These are phyloP conservation scores for Solanum tarapatanum DNA, from an alignment of 257 asterid species.

Conservation along the genomic window DNA sequence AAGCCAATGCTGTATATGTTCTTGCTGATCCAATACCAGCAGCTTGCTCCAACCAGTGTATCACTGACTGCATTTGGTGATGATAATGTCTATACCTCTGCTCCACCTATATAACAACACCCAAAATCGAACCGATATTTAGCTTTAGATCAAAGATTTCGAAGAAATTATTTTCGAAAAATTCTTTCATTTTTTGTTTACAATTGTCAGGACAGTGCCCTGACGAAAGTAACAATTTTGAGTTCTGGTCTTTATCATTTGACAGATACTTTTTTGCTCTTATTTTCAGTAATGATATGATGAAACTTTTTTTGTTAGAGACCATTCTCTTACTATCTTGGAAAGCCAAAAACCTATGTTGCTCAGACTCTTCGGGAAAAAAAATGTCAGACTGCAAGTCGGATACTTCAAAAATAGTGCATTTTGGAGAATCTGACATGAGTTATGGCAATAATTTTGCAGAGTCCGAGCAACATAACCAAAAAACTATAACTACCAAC, in stretches of 20 bases:
- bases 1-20: conserved; percentile 80
- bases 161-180: too few species aligned
- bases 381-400: neutral
- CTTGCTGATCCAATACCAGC: conserved; percentile 80
- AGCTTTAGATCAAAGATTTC: neutral
- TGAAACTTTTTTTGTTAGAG: conserved; percentile 12
- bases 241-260: conserved; percentile 11
- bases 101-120: conserved; percentile 47
- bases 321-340: neutral
- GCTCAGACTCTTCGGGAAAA: neutral
- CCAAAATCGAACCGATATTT: neutral
- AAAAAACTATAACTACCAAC: too few species aligned
- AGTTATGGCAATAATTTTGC: neutral
- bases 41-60: conserved; percentile 86
- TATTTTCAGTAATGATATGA: conserved; percentile 4
- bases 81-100: conserved; percentile 93
- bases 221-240: neutral
- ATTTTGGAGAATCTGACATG: neutral
- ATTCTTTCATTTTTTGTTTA: neutral
- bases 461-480: neutral
- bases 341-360: conserved; percentile 4
- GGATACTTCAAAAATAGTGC: neutral
- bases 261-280: conserved; percentile 9
- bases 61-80: conserved; percentile 84
- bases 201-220: neutral